phyloP scores from a whole-genome alignment of 805 yeast species.

The Pichia scutulata region DNA sequence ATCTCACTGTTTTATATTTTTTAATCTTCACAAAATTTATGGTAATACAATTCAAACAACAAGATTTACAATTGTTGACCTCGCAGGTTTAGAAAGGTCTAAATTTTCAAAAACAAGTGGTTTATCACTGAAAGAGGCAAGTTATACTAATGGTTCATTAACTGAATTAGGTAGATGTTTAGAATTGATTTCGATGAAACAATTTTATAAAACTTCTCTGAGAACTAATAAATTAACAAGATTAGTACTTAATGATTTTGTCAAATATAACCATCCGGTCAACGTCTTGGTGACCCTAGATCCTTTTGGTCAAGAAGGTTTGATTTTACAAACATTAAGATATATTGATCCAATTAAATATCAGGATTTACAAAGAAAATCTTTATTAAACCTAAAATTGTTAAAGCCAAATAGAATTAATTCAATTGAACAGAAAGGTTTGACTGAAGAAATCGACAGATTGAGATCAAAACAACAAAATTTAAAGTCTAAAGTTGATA shows the following conservation, averaged over 20 bases:
- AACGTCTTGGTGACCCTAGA: slow-evolving; percentile 33
- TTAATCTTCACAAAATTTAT: slow-evolving; percentile 19
- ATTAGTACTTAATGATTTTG: slow-evolving; percentile 39
- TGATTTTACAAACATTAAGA: slow-evolving; percentile 25
- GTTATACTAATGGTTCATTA: slow-evolving; percentile 41
- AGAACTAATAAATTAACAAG: slow-evolving; percentile 44
- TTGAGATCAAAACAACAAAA: slow-evolving; percentile 20
- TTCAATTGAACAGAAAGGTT: slow-evolving; percentile 12
- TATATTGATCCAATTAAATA: slow-evolving; percentile 26
- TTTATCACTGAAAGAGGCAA: slow-evolving; percentile 38
- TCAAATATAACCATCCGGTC: slow-evolving; percentile 26
- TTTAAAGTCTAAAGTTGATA: slow-evolving; percentile 17
- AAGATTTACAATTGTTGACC: slow-evolving; percentile 41
- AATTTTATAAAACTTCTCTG: slow-evolving; percentile 34
- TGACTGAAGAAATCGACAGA: slow-evolving; percentile 22
- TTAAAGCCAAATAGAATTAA: not conserved
- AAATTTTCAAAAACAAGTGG: slow-evolving; percentile 39
- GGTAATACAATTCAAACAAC: slow-evolving; percentile 23
- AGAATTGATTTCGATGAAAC: slow-evolving; percentile 32
- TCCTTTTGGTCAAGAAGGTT: slow-evolving; percentile 31
- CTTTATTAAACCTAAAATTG: slow-evolving; percentile 1
- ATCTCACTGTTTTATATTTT: slow-evolving; percentile 44
- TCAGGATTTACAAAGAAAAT: slow-evolving; percentile 20
- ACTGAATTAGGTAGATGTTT: slow-evolving; percentile 45
- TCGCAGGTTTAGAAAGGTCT: slow-evolving; percentile 46